Percentiles rank a stretch among this genome's conserved stretches.
Conservation (phyloP, 176 grass and related monocot species). For the Hyparrhenia diplandra region DNA sequence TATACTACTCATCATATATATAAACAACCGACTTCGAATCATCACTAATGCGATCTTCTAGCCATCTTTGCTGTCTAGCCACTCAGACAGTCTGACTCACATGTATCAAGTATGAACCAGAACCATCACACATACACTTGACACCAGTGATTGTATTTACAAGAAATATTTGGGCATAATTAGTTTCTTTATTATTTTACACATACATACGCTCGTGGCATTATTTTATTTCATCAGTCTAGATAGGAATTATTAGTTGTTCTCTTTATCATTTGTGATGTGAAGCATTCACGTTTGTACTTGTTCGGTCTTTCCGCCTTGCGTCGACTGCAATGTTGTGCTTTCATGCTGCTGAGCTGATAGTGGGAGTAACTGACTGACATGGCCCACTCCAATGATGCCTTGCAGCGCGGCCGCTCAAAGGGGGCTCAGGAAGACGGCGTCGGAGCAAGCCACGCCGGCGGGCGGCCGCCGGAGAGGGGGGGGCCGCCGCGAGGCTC, state of each 20-base stretch:
- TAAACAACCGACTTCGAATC: too few relatives aligned
- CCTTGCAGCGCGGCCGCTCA: slow-evolving; percentile 36
- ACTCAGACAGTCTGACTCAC: too few relatives aligned
- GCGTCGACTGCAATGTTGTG: background rate
- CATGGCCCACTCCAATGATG: background rate
- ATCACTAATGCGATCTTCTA: too few relatives aligned
- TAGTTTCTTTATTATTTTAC: too few relatives aligned
- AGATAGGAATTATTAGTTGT: background rate
- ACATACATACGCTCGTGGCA: too few relatives aligned
- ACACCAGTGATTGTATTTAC: background rate
- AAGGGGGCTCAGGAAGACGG: slow-evolving; percentile 28
- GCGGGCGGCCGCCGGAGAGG: slow-evolving; percentile 8
- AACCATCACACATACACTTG: background rate
- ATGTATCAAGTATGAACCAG: background rate
- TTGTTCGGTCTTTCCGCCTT: background rate
- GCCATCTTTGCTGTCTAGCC: background rate
- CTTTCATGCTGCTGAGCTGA: background rate
- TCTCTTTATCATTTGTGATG: background rate
- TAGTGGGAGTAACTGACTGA: background rate
- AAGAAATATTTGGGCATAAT: background rate
- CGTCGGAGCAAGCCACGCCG: slow-evolving; percentile 11
- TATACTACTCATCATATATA: too few relatives aligned
- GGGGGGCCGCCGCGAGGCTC: slow-evolving; percentile 41
- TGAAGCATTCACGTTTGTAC: background rate
- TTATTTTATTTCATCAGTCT: too few relatives aligned